Evolutionary conservation across 2,329 filamentous ascomycete genomes (phyloP).

Genomic region (Ophiosphaerella narmari): DNA sequence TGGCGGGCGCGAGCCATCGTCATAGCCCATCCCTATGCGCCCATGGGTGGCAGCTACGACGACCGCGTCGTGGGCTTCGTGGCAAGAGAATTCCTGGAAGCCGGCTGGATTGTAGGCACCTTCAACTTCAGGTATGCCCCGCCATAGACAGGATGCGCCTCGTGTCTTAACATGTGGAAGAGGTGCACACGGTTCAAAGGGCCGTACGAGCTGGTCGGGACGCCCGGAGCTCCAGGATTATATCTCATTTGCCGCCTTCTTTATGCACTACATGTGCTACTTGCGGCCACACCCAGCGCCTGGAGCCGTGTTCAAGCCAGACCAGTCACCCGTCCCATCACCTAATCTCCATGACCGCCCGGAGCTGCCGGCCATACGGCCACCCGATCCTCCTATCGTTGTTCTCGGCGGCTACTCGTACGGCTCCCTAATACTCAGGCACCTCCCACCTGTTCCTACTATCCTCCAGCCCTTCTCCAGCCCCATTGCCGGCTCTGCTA

Average conservation of each 20-base stretch:
- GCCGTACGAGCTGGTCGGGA: constrained; percentile 85
- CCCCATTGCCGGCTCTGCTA: constrained; percentile 60
- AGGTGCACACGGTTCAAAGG: constrained; percentile 74
- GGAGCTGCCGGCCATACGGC: neutral
- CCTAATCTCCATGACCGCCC: neutral
- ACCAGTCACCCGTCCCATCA: constrained; percentile 14
- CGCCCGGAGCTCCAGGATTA: constrained; percentile 83
- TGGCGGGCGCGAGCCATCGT: constrained; percentile 61
- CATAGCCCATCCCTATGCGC: constrained; percentile 88
- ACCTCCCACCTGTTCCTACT: constrained; percentile 63
- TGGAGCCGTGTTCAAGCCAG: constrained; percentile 18
- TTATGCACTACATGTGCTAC: constrained; percentile 72
- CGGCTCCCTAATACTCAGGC: constrained; percentile 78
- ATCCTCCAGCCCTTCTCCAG: constrained; percentile 65
- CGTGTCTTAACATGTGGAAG: constrained; percentile 51
- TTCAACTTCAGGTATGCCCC: constrained; percentile 83
- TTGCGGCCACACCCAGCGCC: constrained; percentile 46
- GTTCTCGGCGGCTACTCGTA: constrained; percentile 87
- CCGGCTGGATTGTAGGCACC: constrained; percentile 77
- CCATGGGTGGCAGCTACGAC: constrained; percentile 83
- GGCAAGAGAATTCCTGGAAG: constrained; percentile 65
- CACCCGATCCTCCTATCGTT: constrained; percentile 35
- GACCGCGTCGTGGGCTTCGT: constrained; percentile 76
- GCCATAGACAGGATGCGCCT: neutral
- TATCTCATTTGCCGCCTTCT: constrained; percentile 77